These are phyloP conservation scores for Fusarium miscanthi DNA, from an alignment of 2,329 filamentous ascomycete species.

Conservation along the genomic window DNA sequence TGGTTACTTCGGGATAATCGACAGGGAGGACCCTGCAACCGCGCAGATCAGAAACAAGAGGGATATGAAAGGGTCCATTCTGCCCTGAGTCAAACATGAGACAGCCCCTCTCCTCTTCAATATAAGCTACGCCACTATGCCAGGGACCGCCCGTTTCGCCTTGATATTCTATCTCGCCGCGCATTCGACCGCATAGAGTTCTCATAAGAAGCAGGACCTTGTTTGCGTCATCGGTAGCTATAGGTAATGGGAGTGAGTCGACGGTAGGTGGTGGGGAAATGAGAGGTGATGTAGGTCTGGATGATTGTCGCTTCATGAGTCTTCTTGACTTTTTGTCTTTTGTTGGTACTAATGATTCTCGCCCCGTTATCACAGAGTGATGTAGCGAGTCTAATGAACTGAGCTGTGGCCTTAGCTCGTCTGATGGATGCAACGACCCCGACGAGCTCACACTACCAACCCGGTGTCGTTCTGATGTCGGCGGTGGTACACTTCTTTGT, in stretches of 20 bases:
- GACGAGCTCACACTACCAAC: slow-evolving; percentile 78
- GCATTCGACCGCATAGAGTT: slow-evolving; percentile 81
- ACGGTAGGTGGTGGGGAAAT: slow-evolving; percentile 66
- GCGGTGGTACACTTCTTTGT: slow-evolving; percentile 53
- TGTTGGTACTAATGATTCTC: slow-evolving; percentile 51
- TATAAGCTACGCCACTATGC: slow-evolving; percentile 78
- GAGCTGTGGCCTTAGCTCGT: slow-evolving; percentile 59
- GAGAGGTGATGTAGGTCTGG: slow-evolving; percentile 69
- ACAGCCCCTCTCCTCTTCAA: slow-evolving; percentile 79
- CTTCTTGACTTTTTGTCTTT: slow-evolving; percentile 61
- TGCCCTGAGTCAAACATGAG: slow-evolving; percentile 80
- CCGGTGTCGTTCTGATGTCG: slow-evolving; percentile 66
- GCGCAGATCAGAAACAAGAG: slow-evolving; percentile 77
- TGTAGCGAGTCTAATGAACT: slow-evolving; percentile 55
- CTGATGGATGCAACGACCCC: slow-evolving; percentile 63
- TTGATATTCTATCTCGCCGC: slow-evolving; percentile 80
- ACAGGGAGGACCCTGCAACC: slow-evolving; percentile 75
- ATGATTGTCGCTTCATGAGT: slow-evolving; percentile 65
- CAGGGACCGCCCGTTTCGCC: slow-evolving; percentile 70
- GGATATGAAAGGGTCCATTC: slow-evolving; percentile 71
- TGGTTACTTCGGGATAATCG: slow-evolving; percentile 57
- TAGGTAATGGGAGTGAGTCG: slow-evolving; percentile 68
- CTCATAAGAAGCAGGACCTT: slow-evolving; percentile 82
- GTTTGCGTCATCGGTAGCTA: slow-evolving; percentile 75
- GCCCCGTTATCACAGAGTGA: slow-evolving; percentile 51